Conservation (phyloP, 352 stramenopile species). For the Salisapilia sapeloensis region DNA sequence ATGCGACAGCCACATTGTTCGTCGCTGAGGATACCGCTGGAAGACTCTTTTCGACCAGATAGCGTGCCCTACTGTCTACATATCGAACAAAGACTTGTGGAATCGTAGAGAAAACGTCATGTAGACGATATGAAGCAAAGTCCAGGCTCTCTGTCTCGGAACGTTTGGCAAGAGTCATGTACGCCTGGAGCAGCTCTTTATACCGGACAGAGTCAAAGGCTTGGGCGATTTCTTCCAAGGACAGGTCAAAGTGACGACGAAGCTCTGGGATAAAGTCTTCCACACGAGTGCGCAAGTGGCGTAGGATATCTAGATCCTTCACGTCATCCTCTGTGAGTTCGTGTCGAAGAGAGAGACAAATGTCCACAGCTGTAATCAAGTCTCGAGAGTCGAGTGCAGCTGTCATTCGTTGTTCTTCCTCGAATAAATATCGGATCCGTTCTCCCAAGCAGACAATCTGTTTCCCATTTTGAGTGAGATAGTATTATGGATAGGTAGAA, state of each 20-base stretch:
- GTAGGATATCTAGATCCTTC: slow-evolving; percentile 30
- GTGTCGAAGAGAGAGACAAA: slow-evolving; percentile 40
- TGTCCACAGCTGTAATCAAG: slow-evolving; percentile 63
- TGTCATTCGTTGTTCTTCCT: slow-evolving; percentile 66
- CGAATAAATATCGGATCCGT: slow-evolving; percentile 36
- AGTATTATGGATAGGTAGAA: neutral
- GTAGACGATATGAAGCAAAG: slow-evolving; percentile 48
- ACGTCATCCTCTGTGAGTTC: slow-evolving; percentile 22
- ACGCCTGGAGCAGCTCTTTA: slow-evolving; percentile 67
- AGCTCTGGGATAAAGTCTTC: slow-evolving; percentile 64
- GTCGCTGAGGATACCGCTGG: slow-evolving; percentile 11
- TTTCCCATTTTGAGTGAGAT: too few species aligned
- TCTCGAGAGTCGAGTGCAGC: slow-evolving; percentile 29
- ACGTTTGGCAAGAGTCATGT: slow-evolving; percentile 60
- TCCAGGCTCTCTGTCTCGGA: slow-evolving; percentile 63
- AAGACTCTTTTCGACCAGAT: slow-evolving; percentile 25
- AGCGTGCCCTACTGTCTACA: slow-evolving; percentile 45
- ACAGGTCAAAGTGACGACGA: slow-evolving; percentile 60
- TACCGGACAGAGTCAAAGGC: slow-evolving; percentile 57
- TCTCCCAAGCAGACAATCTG: slow-evolving; percentile 42
- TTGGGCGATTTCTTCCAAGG: slow-evolving; percentile 44
- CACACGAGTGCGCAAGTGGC: slow-evolving; percentile 39
- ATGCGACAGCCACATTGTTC: neutral
- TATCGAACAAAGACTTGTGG: slow-evolving; percentile 64
- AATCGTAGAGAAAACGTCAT: slow-evolving; percentile 54